Percentiles rank a stretch among this genome's conserved stretches.
Evolutionary conservation across 805 yeast genomes (phyloP).

Genomic region (Metschnikowia picachoensis): DNA sequence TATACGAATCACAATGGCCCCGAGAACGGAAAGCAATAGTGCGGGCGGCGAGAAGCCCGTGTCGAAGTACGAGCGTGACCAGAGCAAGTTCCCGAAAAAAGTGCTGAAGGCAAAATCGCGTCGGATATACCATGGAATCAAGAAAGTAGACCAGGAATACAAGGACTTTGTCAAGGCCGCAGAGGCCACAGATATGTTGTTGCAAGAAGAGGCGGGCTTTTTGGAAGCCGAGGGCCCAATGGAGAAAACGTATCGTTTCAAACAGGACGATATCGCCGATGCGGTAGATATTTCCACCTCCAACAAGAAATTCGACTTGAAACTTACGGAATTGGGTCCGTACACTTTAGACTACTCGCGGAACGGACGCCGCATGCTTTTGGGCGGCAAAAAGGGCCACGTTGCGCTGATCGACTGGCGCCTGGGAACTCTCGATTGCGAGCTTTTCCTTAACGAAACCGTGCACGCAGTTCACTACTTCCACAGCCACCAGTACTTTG

Average conservation of each 20-base stretch:
- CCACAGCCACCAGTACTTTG: slow-evolving; percentile 90
- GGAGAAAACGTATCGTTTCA: slow-evolving; percentile 87
- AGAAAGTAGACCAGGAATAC: slow-evolving; percentile 65
- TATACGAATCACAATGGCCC: slow-evolving; percentile 1
- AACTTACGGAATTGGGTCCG: slow-evolving; percentile 79
- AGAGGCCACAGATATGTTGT: slow-evolving; percentile 77
- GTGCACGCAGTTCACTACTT: slow-evolving; percentile 85
- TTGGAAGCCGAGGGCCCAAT: slow-evolving; percentile 86
- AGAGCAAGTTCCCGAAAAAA: slow-evolving; percentile 13
- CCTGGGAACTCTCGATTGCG: slow-evolving; percentile 75
- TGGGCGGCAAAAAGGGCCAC: slow-evolving; percentile 93
- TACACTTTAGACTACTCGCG: slow-evolving; percentile 76
- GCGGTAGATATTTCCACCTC: slow-evolving; percentile 77
- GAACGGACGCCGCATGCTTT: slow-evolving; percentile 79
- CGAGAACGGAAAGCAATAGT: slow-evolving; percentile 1
- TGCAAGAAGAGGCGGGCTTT: slow-evolving; percentile 81
- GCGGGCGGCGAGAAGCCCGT: not conserved
- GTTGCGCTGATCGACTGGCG: slow-evolving; percentile 96
- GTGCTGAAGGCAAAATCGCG: slow-evolving; percentile 14
- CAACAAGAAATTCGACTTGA: slow-evolving; percentile 69
- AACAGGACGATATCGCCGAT: slow-evolving; percentile 70
- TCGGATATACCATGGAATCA: slow-evolving; percentile 39
- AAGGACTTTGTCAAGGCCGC: slow-evolving; percentile 79
- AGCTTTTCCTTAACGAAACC: slow-evolving; percentile 81
- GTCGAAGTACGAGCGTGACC: slow-evolving; percentile 17